These are phyloP conservation scores for Pseudogymnoascus sp. DNA, from an alignment of 2,329 filamentous ascomycete species.

Conservation along the genomic window DNA sequence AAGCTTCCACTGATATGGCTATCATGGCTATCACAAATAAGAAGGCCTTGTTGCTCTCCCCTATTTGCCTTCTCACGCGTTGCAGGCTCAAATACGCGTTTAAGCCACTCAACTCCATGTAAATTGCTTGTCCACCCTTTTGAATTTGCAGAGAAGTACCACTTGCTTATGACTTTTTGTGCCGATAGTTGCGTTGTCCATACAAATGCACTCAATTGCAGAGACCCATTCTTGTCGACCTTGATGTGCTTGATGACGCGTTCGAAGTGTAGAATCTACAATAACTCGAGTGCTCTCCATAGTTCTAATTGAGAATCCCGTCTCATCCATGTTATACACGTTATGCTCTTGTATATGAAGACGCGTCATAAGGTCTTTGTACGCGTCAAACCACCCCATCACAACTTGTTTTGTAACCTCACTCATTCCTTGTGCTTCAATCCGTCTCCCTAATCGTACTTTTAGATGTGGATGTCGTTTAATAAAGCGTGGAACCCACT, in stretches of 20 bases:
- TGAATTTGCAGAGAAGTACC: neutral
- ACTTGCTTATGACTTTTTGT: too few relatives aligned
- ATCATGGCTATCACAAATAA: slow-evolving; percentile 11
- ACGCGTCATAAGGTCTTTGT: too few relatives aligned
- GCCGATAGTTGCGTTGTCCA: neutral
- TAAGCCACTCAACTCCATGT: neutral
- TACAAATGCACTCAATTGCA: neutral
- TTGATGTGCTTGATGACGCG: slow-evolving; percentile 2
- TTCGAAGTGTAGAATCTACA: neutral
- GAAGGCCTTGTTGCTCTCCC: neutral
- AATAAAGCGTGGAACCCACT: neutral
- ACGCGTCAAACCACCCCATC: too few relatives aligned
- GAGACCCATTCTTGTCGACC: neutral
- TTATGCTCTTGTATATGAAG: too few relatives aligned
- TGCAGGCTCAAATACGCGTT: neutral
- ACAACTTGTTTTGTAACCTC: too few relatives aligned
- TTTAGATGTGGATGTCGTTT: neutral
- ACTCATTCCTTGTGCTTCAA: neutral
- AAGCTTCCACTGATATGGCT: slow-evolving; percentile 14
- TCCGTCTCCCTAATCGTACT: neutral
- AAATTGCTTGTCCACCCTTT: neutral
- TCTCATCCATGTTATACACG: neutral
- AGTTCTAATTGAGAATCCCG: neutral
- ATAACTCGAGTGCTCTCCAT: neutral
- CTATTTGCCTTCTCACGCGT: neutral